Base-by-base conservation (phyloP, 1,284 basidiomycete species). In the Apiotrichum akiyoshidainum region DNA sequence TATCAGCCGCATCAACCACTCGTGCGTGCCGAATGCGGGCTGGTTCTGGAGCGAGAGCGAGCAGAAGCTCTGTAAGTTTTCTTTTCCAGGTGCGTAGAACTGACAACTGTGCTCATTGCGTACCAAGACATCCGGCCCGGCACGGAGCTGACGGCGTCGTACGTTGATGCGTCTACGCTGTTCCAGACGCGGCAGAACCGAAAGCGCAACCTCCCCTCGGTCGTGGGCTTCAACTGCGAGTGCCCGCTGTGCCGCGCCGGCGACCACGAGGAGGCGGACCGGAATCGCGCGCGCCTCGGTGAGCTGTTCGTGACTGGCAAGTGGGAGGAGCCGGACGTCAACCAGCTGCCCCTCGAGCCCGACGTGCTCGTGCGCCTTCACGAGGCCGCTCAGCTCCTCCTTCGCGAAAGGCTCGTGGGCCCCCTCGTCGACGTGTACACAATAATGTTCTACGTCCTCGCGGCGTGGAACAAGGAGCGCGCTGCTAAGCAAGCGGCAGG, bases 1-100 rank as follows among this genome's bases (percentile, higher is more conserved):
- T 9, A 64, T 66, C 17, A 59, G 55, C 16, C 46, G 64, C 37
- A 60, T 69, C 17, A 68, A 69, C 46, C 69, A 69, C 52, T 62
- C 58, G 13, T 71, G 67, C 33, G 19, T 42, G 1, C 68, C 68
- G 2, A 71, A 71, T 31, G 55, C 64, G 2, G 57, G 54, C 8
- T 71, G 69, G 69, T 55, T 31, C 13, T 71, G 68, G 68, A 54
- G 65, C 44, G 33, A 35, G 46, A n/a, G 31, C 45, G 48, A 22
- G 61, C 14, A 44, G 64, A 65, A 39, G 53, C 63, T 64, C 12
- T 22, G 17, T 40, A 7, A 19, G 39, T 31, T 17, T 14, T 1
- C 3, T 9, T 8, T n/a, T 19, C 21, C 14, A 14, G 9, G 26
- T 14, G 34, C 42, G 3, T 7, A n/a, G n/a, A 22, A 19, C 48